Base-by-base conservation (phyloP, 192 early-diverging fungal species). In the Podochytrium sp. region DNA sequence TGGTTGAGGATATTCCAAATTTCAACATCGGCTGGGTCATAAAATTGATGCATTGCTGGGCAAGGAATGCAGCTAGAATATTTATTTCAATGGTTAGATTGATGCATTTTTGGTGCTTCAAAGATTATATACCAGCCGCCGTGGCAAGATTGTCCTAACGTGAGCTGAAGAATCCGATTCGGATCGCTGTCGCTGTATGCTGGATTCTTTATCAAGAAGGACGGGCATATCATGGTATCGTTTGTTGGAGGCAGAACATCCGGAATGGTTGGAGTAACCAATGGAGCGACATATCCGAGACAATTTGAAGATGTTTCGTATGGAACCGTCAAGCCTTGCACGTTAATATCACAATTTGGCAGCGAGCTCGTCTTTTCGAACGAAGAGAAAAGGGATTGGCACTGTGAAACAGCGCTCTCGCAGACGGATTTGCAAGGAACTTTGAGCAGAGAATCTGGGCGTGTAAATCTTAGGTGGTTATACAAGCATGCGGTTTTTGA, bases 31-130 rank as follows among this genome's bases (percentile, higher is more conserved):
- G 14, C n/a, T 23, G 63, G 41, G n/a, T 65, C 63, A 39, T 65
- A 65, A 30, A 65, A 43, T 27, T 65, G 63, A 65, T 34, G 29
- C 1, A 65, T 39, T 6, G 23, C 41, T 18, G 63, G 63, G 42
- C 63, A 65, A 23, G 63, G 63, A 30, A 65, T 42, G 33, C 63
- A 65, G 32, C 63, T 34, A 25, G 63, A n/a, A n/a, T 5, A 25
- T 18, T 47, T 38, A 25, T 1, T 20, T 14, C n/a, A 35, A 18
- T 16, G 3, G 32, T 7, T 6, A 10, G 37, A 35, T 61, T 10
- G 30, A 55, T 6, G 30, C 10, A 55, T 27, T 7, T 27, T 27
- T 10, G 7, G 16, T n/a, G n/a, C n/a, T n/a, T n/a, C n/a, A n/a
- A n/a, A 23, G 7, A 23, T 55, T 7, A 10, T 23, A 6, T 7